phyloP scores from a whole-genome alignment of 2,329 filamentous ascomycete species.

The Talaromyces albobiverticillius region DNA sequence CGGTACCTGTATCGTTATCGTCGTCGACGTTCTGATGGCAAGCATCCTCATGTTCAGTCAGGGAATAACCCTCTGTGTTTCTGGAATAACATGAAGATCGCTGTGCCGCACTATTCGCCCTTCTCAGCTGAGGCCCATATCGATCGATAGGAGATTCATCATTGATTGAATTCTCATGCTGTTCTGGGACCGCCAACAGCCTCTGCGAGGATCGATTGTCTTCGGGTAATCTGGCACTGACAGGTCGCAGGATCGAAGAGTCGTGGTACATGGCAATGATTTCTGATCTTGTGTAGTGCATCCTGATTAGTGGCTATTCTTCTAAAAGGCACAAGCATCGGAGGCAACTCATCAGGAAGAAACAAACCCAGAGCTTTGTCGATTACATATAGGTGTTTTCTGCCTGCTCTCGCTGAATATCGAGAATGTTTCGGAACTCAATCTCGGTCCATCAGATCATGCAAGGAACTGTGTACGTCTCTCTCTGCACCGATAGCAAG shows the following conservation, averaged over 20 bases:
- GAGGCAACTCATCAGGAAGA: not conserved
- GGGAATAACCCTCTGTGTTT: not conserved
- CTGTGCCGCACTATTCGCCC: not conserved
- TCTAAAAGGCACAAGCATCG: not conserved
- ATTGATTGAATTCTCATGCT: not conserved
- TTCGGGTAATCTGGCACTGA: not conserved
- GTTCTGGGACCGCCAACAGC: constrained; percentile 1
- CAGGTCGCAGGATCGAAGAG: not conserved
- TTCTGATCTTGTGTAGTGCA: not conserved
- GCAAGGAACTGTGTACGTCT: not conserved
- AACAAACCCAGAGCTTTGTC: not conserved
- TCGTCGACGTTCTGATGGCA: not conserved
- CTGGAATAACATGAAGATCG: constrained; percentile 11
- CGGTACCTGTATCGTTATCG: not conserved
- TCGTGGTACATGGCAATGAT: not conserved
- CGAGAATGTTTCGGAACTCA: not conserved
- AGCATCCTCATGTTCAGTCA: not conserved
- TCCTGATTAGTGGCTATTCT: not conserved
- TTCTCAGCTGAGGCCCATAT: constrained; percentile 2
- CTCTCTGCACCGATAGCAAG: not conserved
- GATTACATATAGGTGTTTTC: not conserved
- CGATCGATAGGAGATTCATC: constrained; percentile 10
- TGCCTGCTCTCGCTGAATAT: too few species aligned
- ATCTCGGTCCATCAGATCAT: not conserved
- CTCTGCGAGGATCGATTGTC: not conserved